These are phyloP conservation scores for Darksidea phi DNA, from an alignment of 495 filamentous ascomycete species.

Conservation along the genomic window DNA sequence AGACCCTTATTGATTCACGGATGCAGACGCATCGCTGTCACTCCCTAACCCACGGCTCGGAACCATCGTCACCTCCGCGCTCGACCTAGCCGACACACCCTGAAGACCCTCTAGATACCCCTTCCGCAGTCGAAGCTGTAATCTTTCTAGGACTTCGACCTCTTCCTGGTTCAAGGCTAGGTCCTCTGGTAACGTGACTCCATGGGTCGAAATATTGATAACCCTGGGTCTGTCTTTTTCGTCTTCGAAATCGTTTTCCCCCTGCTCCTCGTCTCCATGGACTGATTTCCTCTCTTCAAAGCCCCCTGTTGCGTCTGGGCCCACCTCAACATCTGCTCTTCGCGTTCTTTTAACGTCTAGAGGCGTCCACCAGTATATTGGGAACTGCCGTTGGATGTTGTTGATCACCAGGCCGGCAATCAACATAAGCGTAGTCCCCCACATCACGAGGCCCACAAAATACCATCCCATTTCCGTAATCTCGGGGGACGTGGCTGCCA, in stretches of 20 bases:
- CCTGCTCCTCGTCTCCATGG: neutral
- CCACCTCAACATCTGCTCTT: slow-evolving; percentile 22
- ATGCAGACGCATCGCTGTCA: neutral
- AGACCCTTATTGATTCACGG: neutral
- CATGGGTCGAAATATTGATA: slow-evolving; percentile 1
- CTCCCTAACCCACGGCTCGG: neutral
- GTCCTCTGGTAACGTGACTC: slow-evolving; percentile 21
- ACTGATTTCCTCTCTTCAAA: slow-evolving; percentile 9
- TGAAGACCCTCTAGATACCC: neutral
- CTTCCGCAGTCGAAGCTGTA: slow-evolving; percentile 16
- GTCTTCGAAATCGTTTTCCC: neutral
- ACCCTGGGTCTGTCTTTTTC: neutral
- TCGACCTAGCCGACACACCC: slow-evolving; percentile 1
- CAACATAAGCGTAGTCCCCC: slow-evolving; percentile 67
- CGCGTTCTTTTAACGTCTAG: slow-evolving; percentile 36
- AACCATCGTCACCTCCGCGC: slow-evolving; percentile 5
- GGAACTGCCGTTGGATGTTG: slow-evolving; percentile 74
- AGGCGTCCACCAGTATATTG: slow-evolving; percentile 75
- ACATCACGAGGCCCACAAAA: slow-evolving; percentile 63
- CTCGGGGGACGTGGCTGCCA: slow-evolving; percentile 64
- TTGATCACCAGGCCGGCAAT: slow-evolving; percentile 66
- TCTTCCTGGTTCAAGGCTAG: slow-evolving; percentile 28
- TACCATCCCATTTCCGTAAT: slow-evolving; percentile 68
- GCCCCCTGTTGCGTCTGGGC: slow-evolving; percentile 1
- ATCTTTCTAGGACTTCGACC: slow-evolving; percentile 17